These are phyloP conservation scores for Dittrichia graveolens DNA, from an alignment of 129 eudicot species.

Conservation along the genomic window DNA sequence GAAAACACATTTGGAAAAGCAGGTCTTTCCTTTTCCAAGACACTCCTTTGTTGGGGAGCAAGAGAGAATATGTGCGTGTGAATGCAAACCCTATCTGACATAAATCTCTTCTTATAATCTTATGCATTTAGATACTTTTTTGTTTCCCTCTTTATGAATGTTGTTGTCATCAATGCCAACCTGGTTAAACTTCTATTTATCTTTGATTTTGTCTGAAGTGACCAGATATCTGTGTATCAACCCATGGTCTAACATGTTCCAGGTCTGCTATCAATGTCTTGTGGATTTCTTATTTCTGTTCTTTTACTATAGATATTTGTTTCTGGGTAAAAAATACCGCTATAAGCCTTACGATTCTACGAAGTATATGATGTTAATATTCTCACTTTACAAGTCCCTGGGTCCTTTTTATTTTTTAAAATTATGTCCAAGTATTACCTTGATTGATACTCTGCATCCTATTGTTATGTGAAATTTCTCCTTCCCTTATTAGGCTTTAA, in stretches of 20 bases:
- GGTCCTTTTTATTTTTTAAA: not conserved
- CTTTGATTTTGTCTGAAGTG: not conserved
- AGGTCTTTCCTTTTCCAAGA: too few species aligned
- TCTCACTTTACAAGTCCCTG: not conserved
- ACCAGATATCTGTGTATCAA: not conserved
- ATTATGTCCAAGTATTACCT: not conserved
- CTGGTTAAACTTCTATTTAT: not conserved
- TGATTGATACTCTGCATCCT: not conserved
- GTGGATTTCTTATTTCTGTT: constrained; percentile 4
- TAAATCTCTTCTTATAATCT: too few species aligned
- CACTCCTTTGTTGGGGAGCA: not conserved
- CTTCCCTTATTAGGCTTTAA: not conserved
- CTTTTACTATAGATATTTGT: not conserved
- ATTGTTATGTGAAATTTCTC: constrained; percentile 1
- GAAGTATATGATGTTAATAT: not conserved
- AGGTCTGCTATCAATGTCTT: not conserved
- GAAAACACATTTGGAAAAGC: too few species aligned
- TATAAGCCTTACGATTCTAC: not conserved
- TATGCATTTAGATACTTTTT: not conserved
- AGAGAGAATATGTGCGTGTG: not conserved
- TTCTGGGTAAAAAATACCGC: not conserved
- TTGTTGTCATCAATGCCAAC: constrained; percentile 9
- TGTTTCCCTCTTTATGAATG: not conserved
- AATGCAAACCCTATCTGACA: constrained; percentile 1
- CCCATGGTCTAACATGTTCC: not conserved